phyloP scores from a whole-genome alignment of 192 early-diverging fungal species.

The Umbelopsis vinacea region DNA sequence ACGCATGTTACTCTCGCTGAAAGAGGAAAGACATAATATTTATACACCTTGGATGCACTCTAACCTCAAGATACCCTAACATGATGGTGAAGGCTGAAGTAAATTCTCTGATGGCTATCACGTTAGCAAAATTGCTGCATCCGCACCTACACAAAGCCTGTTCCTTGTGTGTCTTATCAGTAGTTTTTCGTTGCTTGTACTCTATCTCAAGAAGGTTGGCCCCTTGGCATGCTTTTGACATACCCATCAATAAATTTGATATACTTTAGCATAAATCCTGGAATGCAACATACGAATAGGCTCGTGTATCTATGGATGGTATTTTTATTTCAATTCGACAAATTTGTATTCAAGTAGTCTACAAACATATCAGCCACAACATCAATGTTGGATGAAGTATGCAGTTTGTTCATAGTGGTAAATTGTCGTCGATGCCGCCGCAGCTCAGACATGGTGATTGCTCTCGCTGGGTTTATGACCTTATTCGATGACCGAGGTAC shows the following conservation, averaged over 20 bases:
- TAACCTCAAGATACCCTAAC: constrained; percentile 13
- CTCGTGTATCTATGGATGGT: background rate
- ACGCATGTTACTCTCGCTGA: constrained; percentile 27
- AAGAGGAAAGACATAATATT: background rate
- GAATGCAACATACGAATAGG: too few species aligned
- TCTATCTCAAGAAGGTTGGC: too few species aligned
- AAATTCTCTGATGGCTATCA: too few species aligned
- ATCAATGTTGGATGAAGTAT: constrained; percentile 72
- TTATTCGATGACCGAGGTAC: constrained; percentile 58
- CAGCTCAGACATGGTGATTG: constrained; percentile 80
- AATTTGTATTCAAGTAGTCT: constrained; percentile 89
- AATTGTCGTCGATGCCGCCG: constrained; percentile 82
- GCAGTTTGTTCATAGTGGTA: constrained; percentile 86
- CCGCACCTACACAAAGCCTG: too few species aligned
- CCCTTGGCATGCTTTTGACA: too few species aligned
- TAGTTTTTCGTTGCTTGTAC: too few species aligned
- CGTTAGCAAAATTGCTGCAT: too few species aligned
- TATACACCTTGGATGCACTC: background rate
- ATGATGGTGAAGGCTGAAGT: background rate
- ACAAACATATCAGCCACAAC: constrained; percentile 86
- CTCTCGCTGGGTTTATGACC: constrained; percentile 72
- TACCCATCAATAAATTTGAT: too few species aligned
- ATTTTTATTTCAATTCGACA: constrained; percentile 41
- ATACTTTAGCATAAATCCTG: too few species aligned
- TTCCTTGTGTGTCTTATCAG: too few species aligned